Evolutionary conservation across 495 filamentous ascomycete species (phyloP).

Genomic region (Aspergillus leporis): DNA sequence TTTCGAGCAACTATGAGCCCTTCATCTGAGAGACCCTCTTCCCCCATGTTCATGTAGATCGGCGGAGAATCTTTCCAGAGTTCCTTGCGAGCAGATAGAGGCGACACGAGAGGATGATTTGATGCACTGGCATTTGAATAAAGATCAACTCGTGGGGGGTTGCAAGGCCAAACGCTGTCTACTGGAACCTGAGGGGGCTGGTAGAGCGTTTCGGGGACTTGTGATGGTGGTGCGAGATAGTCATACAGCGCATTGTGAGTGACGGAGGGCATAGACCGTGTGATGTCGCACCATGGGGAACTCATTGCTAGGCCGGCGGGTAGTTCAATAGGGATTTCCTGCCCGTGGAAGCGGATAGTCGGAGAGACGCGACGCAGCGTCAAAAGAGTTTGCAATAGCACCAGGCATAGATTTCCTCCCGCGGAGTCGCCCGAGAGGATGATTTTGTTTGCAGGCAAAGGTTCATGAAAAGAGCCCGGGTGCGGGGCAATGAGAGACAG

Average conservation of each 20-base stretch:
- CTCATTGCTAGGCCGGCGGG: constrained; percentile 67
- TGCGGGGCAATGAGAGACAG: constrained; percentile 82
- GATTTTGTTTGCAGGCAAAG: constrained; percentile 69
- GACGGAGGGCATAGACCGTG: constrained; percentile 71
- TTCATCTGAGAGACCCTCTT: constrained; percentile 80
- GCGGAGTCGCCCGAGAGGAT: constrained; percentile 86
- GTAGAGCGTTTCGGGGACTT: constrained; percentile 33
- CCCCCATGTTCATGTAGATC: constrained; percentile 70
- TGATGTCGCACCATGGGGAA: constrained; percentile 79
- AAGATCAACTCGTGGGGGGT: constrained; percentile 66
- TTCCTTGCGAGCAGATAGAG: constrained; percentile 54
- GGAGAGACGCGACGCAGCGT: constrained; percentile 60
- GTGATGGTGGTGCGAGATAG: constrained; percentile 62
- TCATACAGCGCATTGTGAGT: constrained; percentile 64
- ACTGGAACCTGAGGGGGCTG: constrained; percentile 36
- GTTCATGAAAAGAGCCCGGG: constrained; percentile 65
- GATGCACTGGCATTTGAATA: constrained; percentile 65
- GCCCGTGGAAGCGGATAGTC: constrained; percentile 64
- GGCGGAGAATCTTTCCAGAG: constrained; percentile 71
- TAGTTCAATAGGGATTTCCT: constrained; percentile 58
- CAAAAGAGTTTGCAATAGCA: constrained; percentile 72
- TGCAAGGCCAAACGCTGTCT: constrained; percentile 70
- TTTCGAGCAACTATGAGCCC: constrained; percentile 59
- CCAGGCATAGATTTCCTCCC: constrained; percentile 73
- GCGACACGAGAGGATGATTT: constrained; percentile 74